These are phyloP conservation scores for Lachnellula hyalina DNA, from an alignment of 2,329 filamentous ascomycete species.

Conservation along the genomic window DNA sequence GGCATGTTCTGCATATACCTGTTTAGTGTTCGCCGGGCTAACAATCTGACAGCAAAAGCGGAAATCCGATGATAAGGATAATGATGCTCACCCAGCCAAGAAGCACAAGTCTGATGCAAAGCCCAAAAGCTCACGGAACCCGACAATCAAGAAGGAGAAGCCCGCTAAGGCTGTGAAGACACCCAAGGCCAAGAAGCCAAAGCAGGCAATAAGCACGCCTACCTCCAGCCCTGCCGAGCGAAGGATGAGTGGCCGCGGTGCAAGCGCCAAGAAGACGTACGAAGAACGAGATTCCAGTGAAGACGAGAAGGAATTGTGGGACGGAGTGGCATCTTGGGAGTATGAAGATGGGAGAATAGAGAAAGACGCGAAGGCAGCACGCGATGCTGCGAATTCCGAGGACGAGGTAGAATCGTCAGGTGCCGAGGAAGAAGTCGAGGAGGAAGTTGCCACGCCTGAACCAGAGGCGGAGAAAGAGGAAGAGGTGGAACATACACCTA, in stretches of 20 bases:
- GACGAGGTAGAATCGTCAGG: constrained; percentile 28
- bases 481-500: constrained; percentile 21
- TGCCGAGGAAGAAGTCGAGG: constrained; percentile 26
- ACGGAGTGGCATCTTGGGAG: constrained; percentile 31
- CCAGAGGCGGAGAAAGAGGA: constrained; percentile 10
- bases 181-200: constrained; percentile 27
- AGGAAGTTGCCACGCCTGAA: constrained; percentile 4
- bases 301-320: constrained; percentile 35
- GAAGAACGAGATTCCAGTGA: constrained; percentile 37
- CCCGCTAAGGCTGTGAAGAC: constrained; percentile 24
- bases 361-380: neutral
- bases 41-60: constrained; percentile 25
- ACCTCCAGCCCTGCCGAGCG: constrained; percentile 24
- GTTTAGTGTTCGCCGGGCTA: constrained; percentile 3
- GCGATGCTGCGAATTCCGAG: constrained; percentile 5
- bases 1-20: constrained; percentile 28
- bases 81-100: constrained; percentile 19
- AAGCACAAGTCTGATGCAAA: constrained; percentile 23
- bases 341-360: constrained; percentile 29
- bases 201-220: constrained; percentile 11
- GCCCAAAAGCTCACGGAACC: constrained; percentile 11
- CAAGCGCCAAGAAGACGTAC: constrained; percentile 34
- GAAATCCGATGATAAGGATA: constrained; percentile 23
- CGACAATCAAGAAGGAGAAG: constrained; percentile 28
- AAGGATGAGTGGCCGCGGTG: constrained; percentile 34